These are phyloP conservation scores for Davidsoniella australis DNA, from an alignment of 2,329 filamentous ascomycete species.

Conservation along the genomic window DNA sequence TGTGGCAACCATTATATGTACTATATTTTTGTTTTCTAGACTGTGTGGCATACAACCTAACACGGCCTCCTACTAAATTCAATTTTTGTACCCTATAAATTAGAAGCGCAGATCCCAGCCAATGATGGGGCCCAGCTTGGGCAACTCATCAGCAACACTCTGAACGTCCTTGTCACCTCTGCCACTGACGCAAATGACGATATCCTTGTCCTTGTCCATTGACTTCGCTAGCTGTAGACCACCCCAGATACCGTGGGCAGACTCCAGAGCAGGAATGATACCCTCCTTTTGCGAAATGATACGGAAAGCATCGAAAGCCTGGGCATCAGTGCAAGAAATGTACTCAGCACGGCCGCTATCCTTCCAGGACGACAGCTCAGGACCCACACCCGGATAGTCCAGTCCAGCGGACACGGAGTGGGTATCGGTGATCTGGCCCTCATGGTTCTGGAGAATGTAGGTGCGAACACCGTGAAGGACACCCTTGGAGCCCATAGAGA, in stretches of 20 bases:
- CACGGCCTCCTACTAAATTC: neutral
- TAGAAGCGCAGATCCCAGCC: slow-evolving; percentile 53
- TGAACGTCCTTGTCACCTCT: slow-evolving; percentile 97
- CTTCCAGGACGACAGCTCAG: slow-evolving; percentile 86
- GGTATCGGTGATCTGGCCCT: slow-evolving; percentile 87
- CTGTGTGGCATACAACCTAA: neutral
- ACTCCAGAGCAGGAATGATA: slow-evolving; percentile 91
- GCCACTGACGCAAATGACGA: slow-evolving; percentile 87
- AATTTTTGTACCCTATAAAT: slow-evolving; percentile 2
- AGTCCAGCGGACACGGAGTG: slow-evolving; percentile 93
- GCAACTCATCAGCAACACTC: slow-evolving; percentile 88
- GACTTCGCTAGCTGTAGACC: slow-evolving; percentile 82
- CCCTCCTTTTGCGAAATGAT: slow-evolving; percentile 77
- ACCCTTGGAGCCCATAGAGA: slow-evolving; percentile 73
- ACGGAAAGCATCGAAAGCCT: slow-evolving; percentile 78
- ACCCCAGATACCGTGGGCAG: slow-evolving; percentile 80
- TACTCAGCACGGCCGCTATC: slow-evolving; percentile 74
- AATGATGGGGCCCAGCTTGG: slow-evolving; percentile 74
- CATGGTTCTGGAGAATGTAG: slow-evolving; percentile 80
- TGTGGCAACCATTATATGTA: neutral
- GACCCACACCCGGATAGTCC: slow-evolving; percentile 92
- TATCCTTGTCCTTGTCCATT: slow-evolving; percentile 72
- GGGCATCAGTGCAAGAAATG: slow-evolving; percentile 75
- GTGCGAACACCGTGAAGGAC: slow-evolving; percentile 92
- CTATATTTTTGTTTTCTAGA: neutral